These are phyloP conservation scores for Austroboletus niveus DNA, from an alignment of 1,284 basidiomycete species.

Conservation along the genomic window DNA sequence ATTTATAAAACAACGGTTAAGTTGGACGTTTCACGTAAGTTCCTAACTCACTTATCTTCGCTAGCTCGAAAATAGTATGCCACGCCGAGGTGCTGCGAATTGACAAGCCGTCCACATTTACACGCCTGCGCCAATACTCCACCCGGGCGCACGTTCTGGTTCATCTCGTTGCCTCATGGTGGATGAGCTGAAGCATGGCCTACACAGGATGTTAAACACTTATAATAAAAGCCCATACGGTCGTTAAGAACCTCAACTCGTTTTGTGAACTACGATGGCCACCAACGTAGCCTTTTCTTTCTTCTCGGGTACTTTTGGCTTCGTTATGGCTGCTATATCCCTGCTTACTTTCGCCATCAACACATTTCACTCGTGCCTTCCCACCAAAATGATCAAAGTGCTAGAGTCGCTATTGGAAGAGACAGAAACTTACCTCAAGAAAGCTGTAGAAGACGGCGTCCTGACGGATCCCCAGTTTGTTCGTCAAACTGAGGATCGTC, in stretches of 20 bases:
- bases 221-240: not conserved
- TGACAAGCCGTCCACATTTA: no score
- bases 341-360: not conserved
- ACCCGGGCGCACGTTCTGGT: no score
- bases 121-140: no score
- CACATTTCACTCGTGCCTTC: not conserved
- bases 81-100: no score
- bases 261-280: not conserved
- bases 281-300: not conserved
- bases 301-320: conserved; percentile 4
- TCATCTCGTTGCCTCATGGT: not conserved
- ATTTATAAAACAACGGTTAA: no score
- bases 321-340: not conserved
- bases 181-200: not conserved
- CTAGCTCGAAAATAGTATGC: no score
- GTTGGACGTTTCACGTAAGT: no score
- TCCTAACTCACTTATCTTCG: no score
- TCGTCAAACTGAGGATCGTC: not conserved
- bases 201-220: not conserved
- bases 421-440: not conserved
- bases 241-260: not conserved
- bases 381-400: conserved; percentile 8
- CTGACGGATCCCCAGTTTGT: not conserved
- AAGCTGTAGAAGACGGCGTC: conserved; percentile 8
- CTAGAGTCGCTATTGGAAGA: conserved; percentile 1